phyloP scores from a whole-genome alignment of 352 stramenopile species.

The Aphanomyces stellatus region DNA sequence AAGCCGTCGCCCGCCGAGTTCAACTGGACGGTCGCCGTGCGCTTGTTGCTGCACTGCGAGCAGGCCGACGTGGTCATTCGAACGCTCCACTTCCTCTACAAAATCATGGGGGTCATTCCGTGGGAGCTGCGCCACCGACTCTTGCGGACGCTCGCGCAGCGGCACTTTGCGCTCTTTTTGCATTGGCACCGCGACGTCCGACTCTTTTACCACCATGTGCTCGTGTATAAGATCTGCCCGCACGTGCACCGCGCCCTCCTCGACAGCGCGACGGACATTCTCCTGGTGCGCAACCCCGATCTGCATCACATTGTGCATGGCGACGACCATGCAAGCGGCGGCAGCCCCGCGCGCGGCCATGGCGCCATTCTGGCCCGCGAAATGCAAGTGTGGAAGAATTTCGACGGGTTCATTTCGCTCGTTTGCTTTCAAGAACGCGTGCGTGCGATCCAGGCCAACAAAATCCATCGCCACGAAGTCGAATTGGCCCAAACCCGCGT shows the following conservation, averaged over 20 bases:
- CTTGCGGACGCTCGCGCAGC: conserved; percentile 59
- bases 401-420: conserved; percentile 56
- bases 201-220: conserved; percentile 60
- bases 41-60: conserved; percentile 61
- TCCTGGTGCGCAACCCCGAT: conserved; percentile 26
- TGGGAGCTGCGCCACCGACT: conserved; percentile 54
- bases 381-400: conserved; percentile 49
- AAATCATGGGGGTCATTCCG: conserved; percentile 62
- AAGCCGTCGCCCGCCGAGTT: background rate
- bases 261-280: conserved; percentile 52
- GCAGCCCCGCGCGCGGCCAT: conserved; percentile 5
- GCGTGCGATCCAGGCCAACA: conserved; percentile 47
- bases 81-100: conserved; percentile 61
- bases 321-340: conserved; percentile 30
- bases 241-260: conserved; percentile 52
- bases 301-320: conserved; percentile 16
- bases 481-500: conserved; percentile 41
- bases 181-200: conserved; percentile 71
- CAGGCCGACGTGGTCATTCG: conserved; percentile 63
- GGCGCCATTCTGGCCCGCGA: conserved; percentile 18
- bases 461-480: conserved; percentile 46
- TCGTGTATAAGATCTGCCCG: conserved; percentile 49
- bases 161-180: conserved; percentile 67
- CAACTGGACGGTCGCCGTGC: conserved; percentile 32
- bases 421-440: conserved; percentile 52